Evolutionary conservation across 2,329 filamentous ascomycete genomes (phyloP), one percentile per base, ranked within the genome.

Genomic region (Phaeoacremonium minimum): DNA sequence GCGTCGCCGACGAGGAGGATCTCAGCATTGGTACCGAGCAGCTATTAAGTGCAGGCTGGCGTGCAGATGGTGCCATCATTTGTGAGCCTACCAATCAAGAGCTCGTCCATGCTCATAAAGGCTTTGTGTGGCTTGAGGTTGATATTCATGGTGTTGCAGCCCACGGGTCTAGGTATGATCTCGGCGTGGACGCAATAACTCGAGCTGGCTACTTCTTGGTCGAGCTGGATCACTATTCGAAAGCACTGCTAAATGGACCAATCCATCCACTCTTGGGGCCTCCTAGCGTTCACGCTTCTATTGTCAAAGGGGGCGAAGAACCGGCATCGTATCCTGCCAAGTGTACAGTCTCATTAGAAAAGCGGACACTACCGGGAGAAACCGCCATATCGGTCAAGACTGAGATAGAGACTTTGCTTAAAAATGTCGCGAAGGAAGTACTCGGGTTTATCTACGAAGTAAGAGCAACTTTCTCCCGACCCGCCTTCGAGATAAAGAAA

Each of bases 1-100:
- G 66, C 2, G 73, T 77, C 4, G 66, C 73, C 0, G 73, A 77
- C 30, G 73, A 77, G 36, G 74, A 77, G 43, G 61, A 61, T 29
- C 49, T 55, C 5, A 73, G 68, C 18, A 66, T 69, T 9, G 73
- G 73, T 2, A 77, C 73, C 0, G 63, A 67, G 39, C 59, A 75
- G 28, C 43, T 77, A 0, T 48, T 77, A 1, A 55, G 54, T 9
- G 69, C 70, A 3, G 73, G 73, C 2, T 77, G 72, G 73, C 57
- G 57, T 18, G 69, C 73, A 2, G 71, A 77, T 37, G 72, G 55
- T 0, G 73, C 73, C 6, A 52, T 77, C 2, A 61, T 77, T 3
- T 60, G 53, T 1, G 72, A 75, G 37, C 67, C 72, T 0, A 75
- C 69, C 0, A 50, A 57, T 31, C 49, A 66, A 4, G 55, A 57